Conservation (phyloP, 495 filamentous ascomycete species). For the Poronia punctata region DNA sequence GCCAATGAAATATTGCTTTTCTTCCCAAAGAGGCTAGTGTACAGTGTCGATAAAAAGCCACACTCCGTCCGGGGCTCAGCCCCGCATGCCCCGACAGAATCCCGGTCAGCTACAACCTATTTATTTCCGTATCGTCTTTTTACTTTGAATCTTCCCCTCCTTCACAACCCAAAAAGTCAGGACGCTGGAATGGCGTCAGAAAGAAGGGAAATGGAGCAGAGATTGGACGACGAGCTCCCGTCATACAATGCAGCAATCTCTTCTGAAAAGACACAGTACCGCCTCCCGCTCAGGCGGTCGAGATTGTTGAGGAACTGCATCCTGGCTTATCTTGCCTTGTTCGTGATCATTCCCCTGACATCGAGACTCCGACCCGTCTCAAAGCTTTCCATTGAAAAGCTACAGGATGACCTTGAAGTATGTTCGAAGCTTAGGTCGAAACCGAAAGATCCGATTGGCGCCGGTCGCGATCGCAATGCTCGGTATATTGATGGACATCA, state of each 20-base stretch:
- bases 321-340: constrained; percentile 34
- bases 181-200: no score
- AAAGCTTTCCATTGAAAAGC: constrained; percentile 29
- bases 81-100: no score
- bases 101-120: no score
- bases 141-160: no score
- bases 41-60: no score
- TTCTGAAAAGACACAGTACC: constrained; percentile 16
- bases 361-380: constrained; percentile 17
- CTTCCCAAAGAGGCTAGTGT: no score
- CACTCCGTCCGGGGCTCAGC: no score
- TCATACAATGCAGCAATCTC: constrained; percentile 23
- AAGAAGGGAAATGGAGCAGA: constrained; percentile 15
- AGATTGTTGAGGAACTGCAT: constrained; percentile 27
- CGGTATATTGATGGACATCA: constrained; percentile 40
- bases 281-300: constrained; percentile 24
- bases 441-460: constrained; percentile 37
- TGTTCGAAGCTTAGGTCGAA: constrained; percentile 34
- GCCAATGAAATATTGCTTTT: no score
- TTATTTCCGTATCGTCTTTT: no score
- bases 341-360: no score
- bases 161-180: no score
- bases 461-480: constrained; percentile 40
- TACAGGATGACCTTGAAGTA: constrained; percentile 31
- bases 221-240: constrained; percentile 23